Base-by-base conservation (phyloP, 352 stramenopile genomes). In the Phytophthora agathidicida region DNA sequence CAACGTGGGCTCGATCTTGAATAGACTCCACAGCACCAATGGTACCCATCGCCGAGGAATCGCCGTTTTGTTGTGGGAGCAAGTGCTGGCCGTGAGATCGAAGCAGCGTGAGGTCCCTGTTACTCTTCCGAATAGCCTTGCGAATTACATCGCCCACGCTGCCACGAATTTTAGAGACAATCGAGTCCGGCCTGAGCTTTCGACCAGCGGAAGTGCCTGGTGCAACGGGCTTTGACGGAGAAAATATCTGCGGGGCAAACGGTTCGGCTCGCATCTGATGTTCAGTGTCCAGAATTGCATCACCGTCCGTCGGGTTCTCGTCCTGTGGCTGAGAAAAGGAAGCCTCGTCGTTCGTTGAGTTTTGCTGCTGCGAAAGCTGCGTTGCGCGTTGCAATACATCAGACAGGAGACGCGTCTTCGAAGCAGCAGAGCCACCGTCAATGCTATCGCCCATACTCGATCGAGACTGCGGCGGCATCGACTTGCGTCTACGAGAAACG, bases 321-420 rank as follows among this genome's bases (percentile, higher is more conserved):
- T 60, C 47, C n/a, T n/a, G n/a, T n/a, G n/a, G n/a, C n/a, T 67
- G 58, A 42, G 38, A 60, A 0, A 65, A 14, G 33, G 17, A 42
- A 38, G 17, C 51, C 14, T 64, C 46, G 16, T 45, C 22, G 10
- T 49, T 38, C 7, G 19, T 27, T 20, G 28, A 26, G 9, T 49
- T 16, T 26, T 68, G 65, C 23, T 75, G 73, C 36, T 89, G 79
- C 16, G 79, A 91, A 0, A 85, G 44, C n/a, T 73, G 42, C n/a
- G 77, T 91, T 33, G 82, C 82, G 22, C 72, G 77, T 26, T 83
- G 58, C 16, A 91, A 55, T 1, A 91, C 69, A 56, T 91, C 77
- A 0, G 77, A 78, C 13, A 91, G 39, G 0, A 73, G 57, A 11
- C 55, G 66, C 49, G 47, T 71, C 51, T 75, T 81, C 2, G 52